Evolutionary conservation across 148 eudicot species (phyloP).

Genomic region (Simmondsia chinensis): DNA sequence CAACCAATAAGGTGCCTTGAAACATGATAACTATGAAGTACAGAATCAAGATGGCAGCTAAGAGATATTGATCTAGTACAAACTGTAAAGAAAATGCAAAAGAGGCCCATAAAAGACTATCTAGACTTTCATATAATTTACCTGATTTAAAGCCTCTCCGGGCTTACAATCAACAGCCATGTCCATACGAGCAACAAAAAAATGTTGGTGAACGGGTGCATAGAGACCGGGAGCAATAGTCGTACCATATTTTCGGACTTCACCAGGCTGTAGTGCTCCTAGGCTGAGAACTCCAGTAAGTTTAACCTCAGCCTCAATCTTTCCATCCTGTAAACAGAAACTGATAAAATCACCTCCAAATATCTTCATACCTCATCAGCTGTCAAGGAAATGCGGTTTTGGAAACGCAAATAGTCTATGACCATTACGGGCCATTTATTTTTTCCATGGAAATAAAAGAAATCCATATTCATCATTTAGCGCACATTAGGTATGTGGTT

Average conservation of each 20-base stretch:
- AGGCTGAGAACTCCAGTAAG: constrained; percentile 96
- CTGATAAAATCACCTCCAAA: too few relatives aligned
- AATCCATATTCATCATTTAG: too few relatives aligned
- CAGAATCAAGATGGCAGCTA: too few relatives aligned
- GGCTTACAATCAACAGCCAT: constrained; percentile 98
- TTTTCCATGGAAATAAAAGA: too few relatives aligned
- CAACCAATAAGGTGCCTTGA: too few relatives aligned
- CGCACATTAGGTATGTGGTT: too few relatives aligned
- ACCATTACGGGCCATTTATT: too few relatives aligned
- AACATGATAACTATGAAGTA: too few relatives aligned
- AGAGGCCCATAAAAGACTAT: not conserved
- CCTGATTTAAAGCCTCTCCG: constrained; percentile 96
- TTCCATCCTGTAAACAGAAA: constrained; percentile 69
- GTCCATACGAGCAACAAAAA: constrained; percentile 99
- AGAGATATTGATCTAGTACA: too few relatives aligned
- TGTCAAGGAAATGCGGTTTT: too few relatives aligned
- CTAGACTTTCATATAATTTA: constrained; percentile 16
- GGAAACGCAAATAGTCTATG: too few relatives aligned
- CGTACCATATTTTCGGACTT: constrained; percentile 90
- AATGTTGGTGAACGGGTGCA: constrained; percentile 99
- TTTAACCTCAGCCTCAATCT: constrained; percentile 96
- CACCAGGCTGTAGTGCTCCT: constrained; percentile 93
- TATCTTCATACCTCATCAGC: too few relatives aligned
- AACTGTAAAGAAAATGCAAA: not conserved
- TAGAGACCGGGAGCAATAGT: constrained; percentile 95